Percentiles rank a stretch among this genome's conserved stretches.
These are phyloP conservation scores for Inonotus hispidus DNA, from an alignment of 1,284 basidiomycete genomes.

Conservation along the genomic window DNA sequence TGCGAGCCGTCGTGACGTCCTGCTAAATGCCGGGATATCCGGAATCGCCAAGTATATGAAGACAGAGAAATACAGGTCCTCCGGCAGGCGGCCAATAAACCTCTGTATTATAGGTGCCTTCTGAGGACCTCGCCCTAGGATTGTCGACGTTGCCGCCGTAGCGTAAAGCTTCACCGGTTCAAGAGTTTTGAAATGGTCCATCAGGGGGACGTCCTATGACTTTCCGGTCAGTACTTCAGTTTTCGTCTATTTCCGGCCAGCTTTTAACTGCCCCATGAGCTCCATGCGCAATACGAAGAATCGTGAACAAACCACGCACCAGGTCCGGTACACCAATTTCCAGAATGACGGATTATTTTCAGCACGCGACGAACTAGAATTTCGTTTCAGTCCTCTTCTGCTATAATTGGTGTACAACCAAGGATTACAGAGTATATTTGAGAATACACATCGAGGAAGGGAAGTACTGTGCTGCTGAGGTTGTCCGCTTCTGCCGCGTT, in stretches of 20 bases:
- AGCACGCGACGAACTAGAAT: no score
- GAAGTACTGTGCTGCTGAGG: background rate
- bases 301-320: no score
- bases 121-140: slow-evolving; percentile 10
- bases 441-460: background rate
- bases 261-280: no score
- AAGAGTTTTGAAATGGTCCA: slow-evolving; percentile 76
- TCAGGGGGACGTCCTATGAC: slow-evolving; percentile 25
- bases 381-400: no score
- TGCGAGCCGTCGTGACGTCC: slow-evolving; percentile 59
- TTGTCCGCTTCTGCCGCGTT: background rate
- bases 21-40: slow-evolving; percentile 72
- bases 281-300: no score
- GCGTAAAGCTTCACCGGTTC: slow-evolving; percentile 70
- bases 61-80: slow-evolving; percentile 69
- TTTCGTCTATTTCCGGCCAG: no score
- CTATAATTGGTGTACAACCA: no score
- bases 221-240: no score
- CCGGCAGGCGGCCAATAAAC: slow-evolving; percentile 73
- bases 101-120: slow-evolving; percentile 28
- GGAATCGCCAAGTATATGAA: slow-evolving; percentile 69
- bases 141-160: slow-evolving; percentile 20
- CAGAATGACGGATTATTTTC: no score
- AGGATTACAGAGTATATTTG: background rate
- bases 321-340: no score